Evolutionary conservation across 225 moss, liverwort and hornwort genomes (phyloP), one percentile per base, ranked within the genome.

Genomic region (Bryoerythrophyllum caledonicum): DNA sequence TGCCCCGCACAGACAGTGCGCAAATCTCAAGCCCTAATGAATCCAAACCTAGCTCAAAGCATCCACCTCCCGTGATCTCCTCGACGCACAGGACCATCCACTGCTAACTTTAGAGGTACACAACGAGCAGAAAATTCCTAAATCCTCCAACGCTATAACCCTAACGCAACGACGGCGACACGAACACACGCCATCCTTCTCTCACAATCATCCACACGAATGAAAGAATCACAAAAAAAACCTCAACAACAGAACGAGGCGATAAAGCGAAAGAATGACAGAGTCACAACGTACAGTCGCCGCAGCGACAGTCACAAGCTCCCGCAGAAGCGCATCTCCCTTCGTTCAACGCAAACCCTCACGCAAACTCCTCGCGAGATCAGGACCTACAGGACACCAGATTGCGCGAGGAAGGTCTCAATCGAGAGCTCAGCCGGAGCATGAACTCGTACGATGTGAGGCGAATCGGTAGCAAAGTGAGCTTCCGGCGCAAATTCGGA

Each of bases 271-370:
- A 11, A 21, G 12, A 19, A 53, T 13, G 51, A 63, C n/a, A n/a
- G n/a, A n/a, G n/a, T n/a, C n/a, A n/a, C n/a, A n/a, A n/a, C 81
- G 23, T 56, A 78, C 75, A 78, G 75, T 85, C 59, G 58, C 63
- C 75, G 24, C 41, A 26, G 13, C 30, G 67, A 67, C 67, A 15
- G 51, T 81, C 78, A 81, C 71, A 21, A 41, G 9, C 0, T 0
- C 55, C 8, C 26, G 6, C 65, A 75, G 7, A 75, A 72, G 27
- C 56, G 28, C 81, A 75, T 72, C 8, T 59, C 64, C 21, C 64
- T 16, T n/a, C n/a, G n/a, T n/a, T n/a, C n/a, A n/a, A n/a, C 11
- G 21, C 62, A 27, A 37, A 59, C 16, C 52, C 23, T 35, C 23
- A 27, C 15, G 26, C 56, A 21, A 37, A 52, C n/a, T 8, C 59